Evolutionary conservation across 108 stramenopile species (phyloP), one percentile per base, ranked within the genome.

Genomic region (Nitzschia putrida): DNA sequence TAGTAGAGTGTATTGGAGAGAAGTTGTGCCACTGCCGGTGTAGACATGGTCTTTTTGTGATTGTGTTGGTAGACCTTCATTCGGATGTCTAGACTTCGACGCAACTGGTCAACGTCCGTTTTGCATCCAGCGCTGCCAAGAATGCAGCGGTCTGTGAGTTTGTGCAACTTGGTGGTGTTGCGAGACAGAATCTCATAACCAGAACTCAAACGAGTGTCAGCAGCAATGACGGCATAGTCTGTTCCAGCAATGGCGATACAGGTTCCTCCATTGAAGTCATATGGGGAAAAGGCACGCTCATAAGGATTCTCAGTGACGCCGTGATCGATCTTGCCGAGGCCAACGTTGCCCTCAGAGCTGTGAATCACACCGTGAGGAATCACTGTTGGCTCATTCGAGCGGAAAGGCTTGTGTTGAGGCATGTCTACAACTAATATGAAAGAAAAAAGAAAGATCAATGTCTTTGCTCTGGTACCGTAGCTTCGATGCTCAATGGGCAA

Each of bases 211-310:
- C 98, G 87, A 1, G 97, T 98, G 65, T 98, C 97, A n/a, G 88
- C 95, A 8, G 97, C 98, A 4, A 98, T 82, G 9, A 99, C 91
- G n/a, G 92, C 96, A 69, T 94, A 99, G 76, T 97, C 95, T 12
- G 74, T 51, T 40, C 97, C 97, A 44, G 91, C 80, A 52, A 97
- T 92, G 53, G 92, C 97, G 24, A 94, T 78, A 20, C 88, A 89
- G 22, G 97, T 97, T 21, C 94, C 94, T 9, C 94, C 94, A 78
- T 95, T 95, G 87, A 95, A 95, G 43, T 95, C 94, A 72, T 95
- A 95, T 26, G 94, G 94, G 40, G 79, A 82, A 81, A 94, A 94
- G n/a, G 87, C 81, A 60, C 84, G 83, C 72, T 94, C 90, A 73
- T 85, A 89, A 12, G 89, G 92, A 29, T 87, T 84, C 72, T 91